Conservation (phyloP, 768 basidiomycete genomes). For the Lactarius hatsudake region DNA sequence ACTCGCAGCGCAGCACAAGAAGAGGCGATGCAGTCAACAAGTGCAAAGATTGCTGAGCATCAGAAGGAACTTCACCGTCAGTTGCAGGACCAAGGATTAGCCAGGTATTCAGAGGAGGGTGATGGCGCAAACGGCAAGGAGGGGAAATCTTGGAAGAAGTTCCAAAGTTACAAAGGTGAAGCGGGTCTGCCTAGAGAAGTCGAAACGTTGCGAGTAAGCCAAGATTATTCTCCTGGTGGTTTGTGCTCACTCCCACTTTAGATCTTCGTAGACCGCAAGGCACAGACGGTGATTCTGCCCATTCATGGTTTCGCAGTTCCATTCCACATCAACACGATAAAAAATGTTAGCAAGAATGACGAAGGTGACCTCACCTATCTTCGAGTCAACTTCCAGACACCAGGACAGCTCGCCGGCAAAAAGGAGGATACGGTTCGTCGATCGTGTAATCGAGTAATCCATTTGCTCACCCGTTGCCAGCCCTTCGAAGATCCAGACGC, state of each 20-base stretch:
- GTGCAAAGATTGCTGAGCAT: conserved; percentile 81
- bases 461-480: conserved; percentile 37
- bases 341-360: conserved; percentile 96
- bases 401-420: conserved; percentile 94
- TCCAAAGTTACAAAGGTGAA: conserved; percentile 96
- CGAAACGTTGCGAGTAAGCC: conserved; percentile 71
- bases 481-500: conserved; percentile 97
- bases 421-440: conserved; percentile 88
- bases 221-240: background rate
- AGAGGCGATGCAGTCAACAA: conserved; percentile 74
- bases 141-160: conserved; percentile 92
- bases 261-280: conserved; percentile 91
- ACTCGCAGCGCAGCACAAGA: conserved; percentile 84
- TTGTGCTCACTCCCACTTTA: conserved; percentile 34
- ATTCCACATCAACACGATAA: conserved; percentile 97
- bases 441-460: background rate
- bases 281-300: conserved; percentile 86
- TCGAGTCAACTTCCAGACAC: conserved; percentile 97
- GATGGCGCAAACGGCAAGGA: conserved; percentile 73
- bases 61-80: conserved; percentile 77
- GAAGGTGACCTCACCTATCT: conserved; percentile 94
- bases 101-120: conserved; percentile 80
- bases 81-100: conserved; percentile 76
- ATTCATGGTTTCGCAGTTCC: conserved; percentile 95
- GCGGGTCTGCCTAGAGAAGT: conserved; percentile 83